Conservation (phyloP, 1,139 yeast genomes). For the Zhuliangozyma parablackwelliae region DNA sequence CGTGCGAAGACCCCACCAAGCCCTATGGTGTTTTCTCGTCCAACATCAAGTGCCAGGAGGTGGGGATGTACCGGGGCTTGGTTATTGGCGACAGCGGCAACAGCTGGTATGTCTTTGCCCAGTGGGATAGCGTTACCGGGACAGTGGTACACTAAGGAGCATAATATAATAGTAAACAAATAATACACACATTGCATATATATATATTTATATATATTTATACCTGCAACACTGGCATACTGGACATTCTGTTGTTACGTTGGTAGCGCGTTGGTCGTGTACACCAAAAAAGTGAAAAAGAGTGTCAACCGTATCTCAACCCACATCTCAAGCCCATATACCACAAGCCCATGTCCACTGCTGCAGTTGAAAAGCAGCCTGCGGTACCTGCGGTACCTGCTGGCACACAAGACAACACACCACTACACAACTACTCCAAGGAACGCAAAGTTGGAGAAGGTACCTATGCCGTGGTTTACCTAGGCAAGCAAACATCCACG, state of each 20-base stretch:
- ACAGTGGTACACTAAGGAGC: neutral
- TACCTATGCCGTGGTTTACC: constrained; percentile 94
- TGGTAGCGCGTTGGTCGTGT: too few relatives aligned
- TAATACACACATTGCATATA: neutral
- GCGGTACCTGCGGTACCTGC: too few relatives aligned
- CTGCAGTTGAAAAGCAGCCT: too few relatives aligned
- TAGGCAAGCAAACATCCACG: constrained; percentile 63
- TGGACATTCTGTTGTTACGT: too few relatives aligned
- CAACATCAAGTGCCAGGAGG: constrained; percentile 58
- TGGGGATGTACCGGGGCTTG: constrained; percentile 79
- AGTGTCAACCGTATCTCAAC: too few relatives aligned
- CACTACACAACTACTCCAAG: constrained; percentile 30
- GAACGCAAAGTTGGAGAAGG: constrained; percentile 97
- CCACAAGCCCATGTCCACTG: too few relatives aligned
- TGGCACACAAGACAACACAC: too few relatives aligned
- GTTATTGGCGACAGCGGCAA: constrained; percentile 75
- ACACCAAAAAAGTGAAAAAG: too few relatives aligned
- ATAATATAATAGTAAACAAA: neutral
- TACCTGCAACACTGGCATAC: too few relatives aligned
- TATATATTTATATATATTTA: too few relatives aligned
- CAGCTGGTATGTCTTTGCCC: constrained; percentile 89
- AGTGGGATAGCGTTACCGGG: constrained; percentile 63
- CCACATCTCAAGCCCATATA: too few relatives aligned
- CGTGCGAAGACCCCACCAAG: constrained; percentile 27
- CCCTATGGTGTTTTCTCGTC: constrained; percentile 57